Base-by-base conservation (phyloP, 73 alveolate species). In the Urostyla sp. region DNA sequence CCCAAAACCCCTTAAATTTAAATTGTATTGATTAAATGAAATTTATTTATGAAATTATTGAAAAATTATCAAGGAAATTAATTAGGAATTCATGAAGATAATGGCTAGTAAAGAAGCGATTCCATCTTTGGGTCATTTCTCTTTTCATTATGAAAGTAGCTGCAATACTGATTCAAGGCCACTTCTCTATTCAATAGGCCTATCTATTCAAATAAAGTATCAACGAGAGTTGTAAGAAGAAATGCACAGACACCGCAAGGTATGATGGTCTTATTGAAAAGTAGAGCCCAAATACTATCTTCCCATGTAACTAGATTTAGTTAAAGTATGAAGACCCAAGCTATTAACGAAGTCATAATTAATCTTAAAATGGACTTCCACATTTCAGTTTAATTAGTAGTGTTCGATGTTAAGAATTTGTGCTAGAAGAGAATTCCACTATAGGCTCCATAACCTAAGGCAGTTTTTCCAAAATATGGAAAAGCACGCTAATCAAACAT, bases 181-280 rank as follows among this genome's bases (percentile, higher is more conserved):
- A n/a, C n/a, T 40, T 40, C 80, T 45, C 67, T 37, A 18, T 66
- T 43, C 21, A 66, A 3, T 7, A 66, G 28, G 13, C 63, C 63
- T 8, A 66, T 15, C 23, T 66, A 24, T 26, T 66, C 80, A 66
- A 66, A 66, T 45, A 66, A 1, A 37, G 59, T 18, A 20, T 66
- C 80, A 13, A 38, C 80, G 13, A 66, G 7, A 11, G 80, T 26
- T n/a, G 66, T 40, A n/a, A 66, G 46, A 1, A 66, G 37, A 24
- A 66, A 66, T 13, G 80, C 80, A 16, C 59, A 59, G 5, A 59
- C 80, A 6, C 80, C 80, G 44, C 80, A 66, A 37, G 80, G 80
- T 15, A 66, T 66, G 24, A 66, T 24, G 3, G 80, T 66, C 44
- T 66, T 66, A 27, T 66, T 66, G 30, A 66, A 44, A 48, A 40